Evolutionary conservation across 768 basidiomycete species (phyloP), one percentile per base, ranked within the genome.

Genomic region (Trichaptum fuscoviolaceum): DNA sequence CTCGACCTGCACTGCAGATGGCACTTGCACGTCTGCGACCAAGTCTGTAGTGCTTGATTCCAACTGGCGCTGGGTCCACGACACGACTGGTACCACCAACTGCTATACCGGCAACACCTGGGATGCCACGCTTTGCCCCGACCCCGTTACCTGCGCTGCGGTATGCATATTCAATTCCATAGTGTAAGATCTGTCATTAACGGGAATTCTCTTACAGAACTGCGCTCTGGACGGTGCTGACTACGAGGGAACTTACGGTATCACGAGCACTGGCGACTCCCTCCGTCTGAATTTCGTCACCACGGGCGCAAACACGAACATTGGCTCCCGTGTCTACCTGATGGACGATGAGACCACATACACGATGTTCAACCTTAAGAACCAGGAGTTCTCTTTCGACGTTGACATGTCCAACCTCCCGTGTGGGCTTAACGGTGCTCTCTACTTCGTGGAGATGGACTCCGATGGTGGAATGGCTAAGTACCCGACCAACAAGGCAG

Each of bases 371-470:
- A 79, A 84, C 73, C 76, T 83, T 71, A 71, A 77, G 70, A 84
- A 85, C 76, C 79, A 82, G 71, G 85, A 86, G 76, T 85, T 86
- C 77, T 79, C 82, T 24, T 85, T 86, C 75, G 84, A 85, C 76
- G 83, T 86, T 73, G 84, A 86, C 72, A 78, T 86, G 66, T 83
- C 84, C 67, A 76, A 84, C 68, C 81, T 86, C 63, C 81, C 82
- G 7, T 86, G 85, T 70, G 85, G 85, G 67, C 79, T 87, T 70
- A 87, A 87, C 74, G 86, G 83, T 70, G 85, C 85, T 9, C 76
- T 87, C 66, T 87, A 87, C 79, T 85, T 87, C 75, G 75, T 78
- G 63, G 80, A 83, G 75, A 87, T 87, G 86, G 85, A 83, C 70
- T 79, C 80, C 9, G 84, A 86, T 70, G 85, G 85, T 77, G 85